Evolutionary conservation across 2,329 filamentous ascomycete species (phyloP).

Genomic region (Pseudofabraea citricarpa): DNA sequence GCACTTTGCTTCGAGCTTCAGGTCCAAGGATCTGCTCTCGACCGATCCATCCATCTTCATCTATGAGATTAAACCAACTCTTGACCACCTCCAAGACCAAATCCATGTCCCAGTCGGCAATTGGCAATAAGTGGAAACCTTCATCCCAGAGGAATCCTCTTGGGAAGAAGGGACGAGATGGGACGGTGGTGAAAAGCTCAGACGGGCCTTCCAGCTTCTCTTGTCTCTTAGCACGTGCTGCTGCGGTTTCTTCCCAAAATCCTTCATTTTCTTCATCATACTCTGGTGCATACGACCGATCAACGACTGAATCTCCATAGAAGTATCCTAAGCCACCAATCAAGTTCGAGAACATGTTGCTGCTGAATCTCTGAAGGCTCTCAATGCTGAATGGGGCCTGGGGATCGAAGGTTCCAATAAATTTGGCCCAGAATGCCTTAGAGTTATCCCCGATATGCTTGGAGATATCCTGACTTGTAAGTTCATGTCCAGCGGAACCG

Average conservation of each 20-base stretch:
- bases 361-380: constrained; percentile 74
- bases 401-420: constrained; percentile 66
- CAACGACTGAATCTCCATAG: constrained; percentile 80
- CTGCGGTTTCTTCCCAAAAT: constrained; percentile 89
- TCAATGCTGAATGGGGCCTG: constrained; percentile 69
- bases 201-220: constrained; percentile 75
- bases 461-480: constrained; percentile 60
- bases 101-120: constrained; percentile 92
- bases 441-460: constrained; percentile 63
- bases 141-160: constrained; percentile 98
- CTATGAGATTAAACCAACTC: constrained; percentile 95
- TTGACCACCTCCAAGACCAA: constrained; percentile 81
- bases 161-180: constrained; percentile 93
- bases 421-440: constrained; percentile 68
- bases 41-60: constrained; percentile 95
- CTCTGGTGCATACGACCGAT: constrained; percentile 84
- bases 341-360: constrained; percentile 90
- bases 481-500: constrained; percentile 53
- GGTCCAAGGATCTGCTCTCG: constrained; percentile 90
- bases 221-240: constrained; percentile 64
- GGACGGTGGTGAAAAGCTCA: constrained; percentile 86
- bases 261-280: constrained; percentile 94
- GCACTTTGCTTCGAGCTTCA: constrained; percentile 93
- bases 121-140: constrained; percentile 87
- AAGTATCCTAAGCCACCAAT: constrained; percentile 95